phyloP scores from a whole-genome alignment of 768 basidiomycete genomes.

The Serendipita sp. region DNA sequence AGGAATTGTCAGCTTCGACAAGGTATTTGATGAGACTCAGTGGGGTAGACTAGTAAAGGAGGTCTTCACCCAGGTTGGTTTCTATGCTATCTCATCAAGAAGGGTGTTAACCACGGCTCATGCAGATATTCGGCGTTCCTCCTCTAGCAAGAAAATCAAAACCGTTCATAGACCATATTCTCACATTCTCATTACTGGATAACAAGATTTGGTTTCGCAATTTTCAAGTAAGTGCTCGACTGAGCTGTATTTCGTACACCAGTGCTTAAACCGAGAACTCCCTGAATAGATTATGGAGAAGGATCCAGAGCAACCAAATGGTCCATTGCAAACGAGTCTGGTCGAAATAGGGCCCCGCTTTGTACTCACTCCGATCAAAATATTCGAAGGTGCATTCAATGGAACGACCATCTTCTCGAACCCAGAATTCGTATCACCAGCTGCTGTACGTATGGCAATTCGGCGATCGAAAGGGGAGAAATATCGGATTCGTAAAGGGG shows the following conservation, averaged over 20 bases:
- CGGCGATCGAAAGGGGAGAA: conserved; percentile 63
- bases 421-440: conserved; percentile 92
- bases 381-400: conserved; percentile 94
- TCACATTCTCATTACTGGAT: conserved; percentile 92
- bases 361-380: conserved; percentile 90
- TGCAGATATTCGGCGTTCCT: conserved; percentile 88
- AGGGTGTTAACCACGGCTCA: background rate
- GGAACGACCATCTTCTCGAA: conserved; percentile 94
- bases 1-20: conserved; percentile 84
- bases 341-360: conserved; percentile 97
- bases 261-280: conserved; percentile 8
- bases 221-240: conserved; percentile 56
- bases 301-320: conserved; percentile 76
- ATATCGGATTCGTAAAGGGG: conserved; percentile 71
- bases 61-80: conserved; percentile 77
- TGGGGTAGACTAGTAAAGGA: conserved; percentile 83
- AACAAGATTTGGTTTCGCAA: conserved; percentile 98
- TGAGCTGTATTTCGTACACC: conserved; percentile 9
- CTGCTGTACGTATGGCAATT: conserved; percentile 53
- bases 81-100: background rate
- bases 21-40: conserved; percentile 73
- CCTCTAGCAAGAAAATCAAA: conserved; percentile 80
- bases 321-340: conserved; percentile 67
- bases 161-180: conserved; percentile 94
- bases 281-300: conserved; percentile 71